Conservation (phyloP, 495 filamentous ascomycete genomes). For the Penicillium ochrochloron region DNA sequence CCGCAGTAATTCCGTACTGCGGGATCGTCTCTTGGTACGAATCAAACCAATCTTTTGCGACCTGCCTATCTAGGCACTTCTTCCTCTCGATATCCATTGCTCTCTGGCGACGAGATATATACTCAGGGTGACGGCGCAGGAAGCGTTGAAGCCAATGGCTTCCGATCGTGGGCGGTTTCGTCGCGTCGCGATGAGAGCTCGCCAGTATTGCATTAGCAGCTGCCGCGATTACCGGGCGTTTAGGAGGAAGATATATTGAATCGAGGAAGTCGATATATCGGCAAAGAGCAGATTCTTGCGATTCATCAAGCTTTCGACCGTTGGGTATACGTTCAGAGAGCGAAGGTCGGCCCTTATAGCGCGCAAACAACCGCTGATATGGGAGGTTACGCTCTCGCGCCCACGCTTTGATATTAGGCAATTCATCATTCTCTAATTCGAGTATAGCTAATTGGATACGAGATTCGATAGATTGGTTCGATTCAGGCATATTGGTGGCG, state of each 20-base stretch:
- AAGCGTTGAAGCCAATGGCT: not conserved
- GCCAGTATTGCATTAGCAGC: not conserved
- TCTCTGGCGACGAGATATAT: not conserved
- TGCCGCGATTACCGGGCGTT: not conserved
- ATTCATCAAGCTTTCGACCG: not conserved
- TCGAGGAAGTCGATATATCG: not conserved
- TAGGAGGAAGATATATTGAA: not conserved
- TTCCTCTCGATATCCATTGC: not conserved
- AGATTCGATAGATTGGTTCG: constrained; percentile 3
- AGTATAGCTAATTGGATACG: not conserved
- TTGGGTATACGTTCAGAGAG: not conserved
- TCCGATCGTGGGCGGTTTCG: not conserved
- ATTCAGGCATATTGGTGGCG: not conserved
- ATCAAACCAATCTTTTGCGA: not conserved
- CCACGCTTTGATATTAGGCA: not conserved
- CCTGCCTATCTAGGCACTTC: not conserved
- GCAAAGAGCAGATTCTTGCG: not conserved
- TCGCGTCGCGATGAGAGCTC: not conserved
- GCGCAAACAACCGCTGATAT: not conserved
- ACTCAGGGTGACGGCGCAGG: not conserved
- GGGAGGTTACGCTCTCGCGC: not conserved
- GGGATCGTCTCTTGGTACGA: not conserved
- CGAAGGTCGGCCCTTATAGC: not conserved
- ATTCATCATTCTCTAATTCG: not conserved
- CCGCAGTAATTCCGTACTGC: not conserved